Evolutionary conservation across 2,329 filamentous ascomycete species (phyloP).

Genomic region (Clarireedia sp.): DNA sequence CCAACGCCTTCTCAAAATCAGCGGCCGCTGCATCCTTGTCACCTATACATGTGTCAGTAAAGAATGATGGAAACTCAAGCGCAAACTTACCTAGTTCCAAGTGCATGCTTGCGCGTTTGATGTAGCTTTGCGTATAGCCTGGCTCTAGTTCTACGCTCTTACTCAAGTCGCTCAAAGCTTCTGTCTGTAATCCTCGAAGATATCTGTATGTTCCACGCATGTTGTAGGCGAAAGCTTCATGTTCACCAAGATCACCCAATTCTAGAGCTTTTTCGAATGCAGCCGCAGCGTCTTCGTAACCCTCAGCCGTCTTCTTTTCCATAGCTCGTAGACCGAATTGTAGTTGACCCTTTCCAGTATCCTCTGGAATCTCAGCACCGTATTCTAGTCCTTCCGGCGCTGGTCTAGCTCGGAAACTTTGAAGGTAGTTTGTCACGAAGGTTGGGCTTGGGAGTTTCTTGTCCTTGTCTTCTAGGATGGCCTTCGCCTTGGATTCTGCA

Average conservation of each 20-base stretch:
- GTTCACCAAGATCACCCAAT: constrained; percentile 67
- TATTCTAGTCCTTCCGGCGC: constrained; percentile 78
- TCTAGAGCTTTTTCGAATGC: constrained; percentile 87
- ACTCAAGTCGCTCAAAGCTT: constrained; percentile 77
- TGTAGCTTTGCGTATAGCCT: constrained; percentile 87
- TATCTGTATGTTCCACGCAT: constrained; percentile 95
- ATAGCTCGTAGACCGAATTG: constrained; percentile 75
- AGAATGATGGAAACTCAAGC: background rate
- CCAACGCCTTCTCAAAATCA: constrained; percentile 80
- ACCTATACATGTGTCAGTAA: constrained; percentile 41
- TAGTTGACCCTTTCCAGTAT: constrained; percentile 76
- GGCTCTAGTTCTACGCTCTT: constrained; percentile 90
- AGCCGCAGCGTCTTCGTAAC: constrained; percentile 79
- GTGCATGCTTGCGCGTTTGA: constrained; percentile 98
- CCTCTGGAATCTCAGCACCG: constrained; percentile 65
- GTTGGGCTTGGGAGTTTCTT: constrained; percentile 90
- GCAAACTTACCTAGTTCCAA: constrained; percentile 68
- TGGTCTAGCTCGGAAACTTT: constrained; percentile 85
- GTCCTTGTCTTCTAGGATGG: constrained; percentile 69
- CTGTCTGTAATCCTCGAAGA: constrained; percentile 77
- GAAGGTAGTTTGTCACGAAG: constrained; percentile 96
- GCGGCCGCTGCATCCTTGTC: constrained; percentile 78
- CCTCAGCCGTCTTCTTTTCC: constrained; percentile 78
- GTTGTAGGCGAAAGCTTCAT: constrained; percentile 90
- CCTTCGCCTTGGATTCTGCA: constrained; percentile 86